phyloP scores from a whole-genome alignment of 163 green algal species.

The Chlamydomonas reinhardtii region DNA sequence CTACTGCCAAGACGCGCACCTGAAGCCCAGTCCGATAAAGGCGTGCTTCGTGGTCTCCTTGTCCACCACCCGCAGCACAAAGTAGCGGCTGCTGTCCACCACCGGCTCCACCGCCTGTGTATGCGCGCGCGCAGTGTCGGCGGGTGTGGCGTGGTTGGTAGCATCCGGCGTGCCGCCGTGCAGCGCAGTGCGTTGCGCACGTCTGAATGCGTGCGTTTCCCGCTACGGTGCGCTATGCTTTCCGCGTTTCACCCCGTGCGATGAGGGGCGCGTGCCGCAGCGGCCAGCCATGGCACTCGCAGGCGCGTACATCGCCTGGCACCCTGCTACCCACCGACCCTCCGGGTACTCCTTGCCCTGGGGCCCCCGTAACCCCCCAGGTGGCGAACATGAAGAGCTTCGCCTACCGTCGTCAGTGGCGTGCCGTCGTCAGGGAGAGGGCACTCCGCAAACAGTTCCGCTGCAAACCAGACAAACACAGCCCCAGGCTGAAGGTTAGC shows the following conservation, averaged over 20 bases:
- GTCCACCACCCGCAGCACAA: conserved; percentile 84
- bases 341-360: no score
- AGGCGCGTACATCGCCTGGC: no score
- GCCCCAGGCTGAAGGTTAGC: neutral
- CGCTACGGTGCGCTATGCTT: no score
- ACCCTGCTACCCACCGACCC: no score
- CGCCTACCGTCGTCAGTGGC: conserved; percentile 63
- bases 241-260: no score
- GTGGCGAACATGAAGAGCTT: no score
- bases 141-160: neutral
- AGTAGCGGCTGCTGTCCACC: conserved; percentile 88
- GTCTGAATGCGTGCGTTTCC: no score
- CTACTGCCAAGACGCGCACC: conserved; percentile 40
- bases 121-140: neutral
- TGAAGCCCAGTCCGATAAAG: conserved; percentile 90
- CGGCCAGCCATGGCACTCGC: no score
- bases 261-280: no score
- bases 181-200: no score
- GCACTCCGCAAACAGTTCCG: conserved; percentile 89
- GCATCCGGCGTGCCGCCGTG: no score
- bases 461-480: conserved; percentile 45
- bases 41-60: conserved; percentile 65
- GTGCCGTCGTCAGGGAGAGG: conserved; percentile 73
- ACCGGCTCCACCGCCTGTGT: conserved; percentile 84
- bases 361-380: no score